A percentile compares a stretch with the other conserved stretches of the same genome.
These are phyloP conservation scores for Shiraia sp. DNA, from an alignment of 2,329 filamentous ascomycete genomes.

Conservation along the genomic window DNA sequence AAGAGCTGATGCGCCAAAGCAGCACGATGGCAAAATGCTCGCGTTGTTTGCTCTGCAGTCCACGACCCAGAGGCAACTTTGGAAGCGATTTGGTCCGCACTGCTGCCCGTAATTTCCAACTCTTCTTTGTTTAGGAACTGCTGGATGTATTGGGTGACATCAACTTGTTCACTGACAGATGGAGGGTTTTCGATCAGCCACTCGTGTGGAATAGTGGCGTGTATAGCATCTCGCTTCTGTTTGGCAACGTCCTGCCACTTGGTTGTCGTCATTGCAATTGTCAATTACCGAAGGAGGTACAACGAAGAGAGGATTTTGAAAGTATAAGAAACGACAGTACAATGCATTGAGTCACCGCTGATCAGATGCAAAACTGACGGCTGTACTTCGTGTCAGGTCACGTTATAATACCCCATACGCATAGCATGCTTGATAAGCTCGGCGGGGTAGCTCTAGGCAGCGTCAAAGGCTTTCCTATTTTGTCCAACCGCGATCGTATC, in stretches of 20 bases:
- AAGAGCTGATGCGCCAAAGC: constrained; percentile 56
- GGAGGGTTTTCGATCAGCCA: constrained; percentile 59
- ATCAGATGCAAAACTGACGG: too few relatives aligned
- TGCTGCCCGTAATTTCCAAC: constrained; percentile 64
- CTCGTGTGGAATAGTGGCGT: constrained; percentile 59
- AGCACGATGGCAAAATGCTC: constrained; percentile 61
- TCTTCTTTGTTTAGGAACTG: constrained; percentile 59
- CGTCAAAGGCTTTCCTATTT: too few relatives aligned
- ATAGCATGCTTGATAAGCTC: too few relatives aligned
- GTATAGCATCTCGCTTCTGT: constrained; percentile 59
- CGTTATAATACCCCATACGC: too few relatives aligned
- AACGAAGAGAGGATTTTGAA: neutral
- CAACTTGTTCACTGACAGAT: constrained; percentile 55
- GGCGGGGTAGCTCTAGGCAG: too few relatives aligned
- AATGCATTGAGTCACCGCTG: too few relatives aligned
- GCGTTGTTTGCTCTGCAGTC: constrained; percentile 60
- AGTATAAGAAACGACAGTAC: too few relatives aligned
- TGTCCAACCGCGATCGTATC: too few relatives aligned
- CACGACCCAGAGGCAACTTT: constrained; percentile 59
- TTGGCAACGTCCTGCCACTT: constrained; percentile 56
- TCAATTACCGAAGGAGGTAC: too few relatives aligned
- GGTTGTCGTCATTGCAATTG: constrained; percentile 23
- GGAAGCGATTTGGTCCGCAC: constrained; percentile 60
- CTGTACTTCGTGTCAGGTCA: too few relatives aligned
- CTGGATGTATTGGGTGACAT: constrained; percentile 55